phyloP scores from a whole-genome alignment of 1,284 basidiomycete species.

The Heterobasidion irregulare region DNA sequence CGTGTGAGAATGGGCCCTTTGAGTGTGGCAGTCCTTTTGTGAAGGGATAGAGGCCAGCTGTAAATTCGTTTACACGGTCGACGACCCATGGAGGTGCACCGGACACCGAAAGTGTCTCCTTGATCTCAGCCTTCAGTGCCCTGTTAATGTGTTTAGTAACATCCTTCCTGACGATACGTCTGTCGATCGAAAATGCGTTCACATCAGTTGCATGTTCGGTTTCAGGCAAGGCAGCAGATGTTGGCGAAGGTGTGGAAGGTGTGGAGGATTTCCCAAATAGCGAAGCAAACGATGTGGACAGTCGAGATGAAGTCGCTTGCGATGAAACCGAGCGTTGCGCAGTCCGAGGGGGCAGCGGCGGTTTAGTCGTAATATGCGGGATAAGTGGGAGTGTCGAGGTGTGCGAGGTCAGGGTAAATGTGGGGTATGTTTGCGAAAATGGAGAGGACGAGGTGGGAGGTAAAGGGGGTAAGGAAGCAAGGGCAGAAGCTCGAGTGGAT shows the following conservation, averaged over 20 bases:
- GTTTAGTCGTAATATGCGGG: constrained; percentile 45
- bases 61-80: constrained; percentile 54
- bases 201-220: constrained; percentile 39
- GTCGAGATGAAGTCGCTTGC: constrained; percentile 26
- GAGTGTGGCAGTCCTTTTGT: constrained; percentile 22
- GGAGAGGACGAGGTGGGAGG: constrained; percentile 22
- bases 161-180: constrained; percentile 43
- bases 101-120: constrained; percentile 31
- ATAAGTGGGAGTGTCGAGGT: constrained; percentile 58
- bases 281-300: constrained; percentile 59
- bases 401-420: constrained; percentile 40
- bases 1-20: neutral
- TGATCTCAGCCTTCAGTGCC: constrained; percentile 50
- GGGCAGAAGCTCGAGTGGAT: constrained; percentile 37
- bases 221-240: constrained; percentile 8
- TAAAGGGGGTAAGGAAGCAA: constrained; percentile 43
- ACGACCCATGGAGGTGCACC: constrained; percentile 53
- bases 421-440: constrained; percentile 38
- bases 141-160: constrained; percentile 53
- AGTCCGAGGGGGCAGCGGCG: constrained; percentile 56
- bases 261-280: constrained; percentile 44
- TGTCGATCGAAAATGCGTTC: constrained; percentile 48
- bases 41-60: constrained; percentile 40
- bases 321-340: constrained; percentile 15
- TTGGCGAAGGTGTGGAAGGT: constrained; percentile 24